Conservation (phyloP, 2,329 filamentous ascomycete genomes). For the Penicillium griseofulvum region DNA sequence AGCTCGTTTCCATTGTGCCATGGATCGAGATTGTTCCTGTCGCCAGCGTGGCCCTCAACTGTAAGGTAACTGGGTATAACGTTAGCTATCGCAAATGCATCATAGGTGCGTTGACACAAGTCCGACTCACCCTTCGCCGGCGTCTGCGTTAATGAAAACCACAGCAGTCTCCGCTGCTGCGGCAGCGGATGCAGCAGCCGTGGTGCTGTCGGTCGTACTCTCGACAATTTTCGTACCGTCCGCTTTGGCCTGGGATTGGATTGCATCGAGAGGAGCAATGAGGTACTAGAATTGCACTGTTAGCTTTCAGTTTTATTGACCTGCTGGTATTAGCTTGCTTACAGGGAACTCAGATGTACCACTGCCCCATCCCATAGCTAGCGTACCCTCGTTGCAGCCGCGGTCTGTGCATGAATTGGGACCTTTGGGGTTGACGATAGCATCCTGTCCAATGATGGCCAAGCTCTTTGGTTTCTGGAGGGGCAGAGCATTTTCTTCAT, state of each 20-base stretch:
- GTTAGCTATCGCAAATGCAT: not conserved
- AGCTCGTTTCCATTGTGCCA: constrained; percentile 48
- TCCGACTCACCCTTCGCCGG: constrained; percentile 43
- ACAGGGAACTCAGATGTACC: constrained; percentile 67
- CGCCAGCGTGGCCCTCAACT: constrained; percentile 56
- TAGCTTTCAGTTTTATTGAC: not conserved
- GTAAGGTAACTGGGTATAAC: constrained; percentile 39
- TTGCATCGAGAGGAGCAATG: constrained; percentile 44
- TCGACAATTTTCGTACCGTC: constrained; percentile 45
- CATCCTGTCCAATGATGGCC: constrained; percentile 52
- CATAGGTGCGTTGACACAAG: not conserved
- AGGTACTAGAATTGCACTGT: constrained; percentile 35
- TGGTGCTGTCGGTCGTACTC: constrained; percentile 40
- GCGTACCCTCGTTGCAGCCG: constrained; percentile 64
- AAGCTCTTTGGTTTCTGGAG: constrained; percentile 48
- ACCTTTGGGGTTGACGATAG: constrained; percentile 45
- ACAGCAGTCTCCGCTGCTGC: constrained; percentile 43
- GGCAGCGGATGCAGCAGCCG: constrained; percentile 38
- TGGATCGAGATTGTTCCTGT: constrained; percentile 49
- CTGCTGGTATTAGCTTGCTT: not conserved
- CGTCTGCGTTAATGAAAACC: constrained; percentile 50
- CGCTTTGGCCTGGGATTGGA: constrained; percentile 36
- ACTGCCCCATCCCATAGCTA: constrained; percentile 74
- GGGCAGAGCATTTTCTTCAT: constrained; percentile 43
- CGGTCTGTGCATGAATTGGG: constrained; percentile 59